Conservation (phyloP, 495 filamentous ascomycete genomes). For the Bacidia gigantensis region DNA sequence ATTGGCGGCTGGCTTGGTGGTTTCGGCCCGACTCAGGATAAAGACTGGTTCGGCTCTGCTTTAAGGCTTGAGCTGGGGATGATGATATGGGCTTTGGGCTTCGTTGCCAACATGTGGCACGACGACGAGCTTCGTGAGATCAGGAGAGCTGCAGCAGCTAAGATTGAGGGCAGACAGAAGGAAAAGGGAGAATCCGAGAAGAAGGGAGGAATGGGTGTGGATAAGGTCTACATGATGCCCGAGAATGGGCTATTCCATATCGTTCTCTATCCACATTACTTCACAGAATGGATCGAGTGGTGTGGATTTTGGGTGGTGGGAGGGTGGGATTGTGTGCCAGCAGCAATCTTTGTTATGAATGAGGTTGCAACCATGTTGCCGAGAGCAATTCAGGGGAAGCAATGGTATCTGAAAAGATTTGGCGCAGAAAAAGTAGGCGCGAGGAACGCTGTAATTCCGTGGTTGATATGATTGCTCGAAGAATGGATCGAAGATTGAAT, state of each 20-base stretch:
- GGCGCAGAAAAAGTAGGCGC: constrained; percentile 60
- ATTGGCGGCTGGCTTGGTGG: constrained; percentile 71
- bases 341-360: constrained; percentile 68
- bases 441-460: constrained; percentile 70
- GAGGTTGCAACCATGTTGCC: constrained; percentile 84
- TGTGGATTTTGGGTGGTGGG: constrained; percentile 67
- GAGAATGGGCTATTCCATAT: constrained; percentile 65
- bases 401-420: constrained; percentile 85
- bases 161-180: constrained; percentile 28
- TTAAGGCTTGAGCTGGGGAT: constrained; percentile 31
- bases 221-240: constrained; percentile 87
- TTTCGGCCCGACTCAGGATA: constrained; percentile 49
- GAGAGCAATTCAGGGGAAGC: constrained; percentile 63
- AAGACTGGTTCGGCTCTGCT: constrained; percentile 39
- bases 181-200: constrained; percentile 24
- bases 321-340: constrained; percentile 51
- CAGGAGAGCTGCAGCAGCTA: constrained; percentile 43
- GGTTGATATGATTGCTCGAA: constrained; percentile 15
- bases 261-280: constrained; percentile 84
- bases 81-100: constrained; percentile 49
- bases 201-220: constrained; percentile 29
- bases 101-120: constrained; percentile 70
- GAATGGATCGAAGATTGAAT: background rate
- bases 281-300: constrained; percentile 96
- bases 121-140: constrained; percentile 71